Conservation (phyloP, 169 alveolate species). For the Ichthyophthirius multifiliis region DNA sequence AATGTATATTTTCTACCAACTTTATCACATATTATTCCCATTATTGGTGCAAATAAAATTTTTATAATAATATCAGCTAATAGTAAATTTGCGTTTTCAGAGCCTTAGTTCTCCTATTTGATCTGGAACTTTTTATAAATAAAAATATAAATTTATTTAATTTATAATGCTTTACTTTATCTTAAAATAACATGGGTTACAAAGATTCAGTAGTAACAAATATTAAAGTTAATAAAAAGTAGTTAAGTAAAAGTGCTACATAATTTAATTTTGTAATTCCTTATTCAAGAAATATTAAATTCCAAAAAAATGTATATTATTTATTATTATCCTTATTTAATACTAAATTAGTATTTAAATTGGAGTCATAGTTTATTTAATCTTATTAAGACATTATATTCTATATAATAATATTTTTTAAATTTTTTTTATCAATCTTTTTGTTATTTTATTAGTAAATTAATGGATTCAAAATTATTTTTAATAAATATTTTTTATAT, state of each 20-base stretch:
- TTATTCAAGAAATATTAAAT: neutral
- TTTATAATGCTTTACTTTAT: neutral
- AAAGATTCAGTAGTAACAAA: conserved; percentile 10
- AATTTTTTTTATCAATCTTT: too few species aligned
- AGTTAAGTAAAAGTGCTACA: neutral
- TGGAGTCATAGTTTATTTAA: too few species aligned
- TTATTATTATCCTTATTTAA: too few species aligned
- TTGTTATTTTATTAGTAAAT: too few species aligned
- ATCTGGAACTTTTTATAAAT: neutral
- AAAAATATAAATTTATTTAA: neutral
- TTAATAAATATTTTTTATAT: too few species aligned
- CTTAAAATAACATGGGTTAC: neutral
- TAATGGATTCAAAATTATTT: too few species aligned
- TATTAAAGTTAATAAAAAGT: neutral
- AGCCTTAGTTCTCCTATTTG: neutral
- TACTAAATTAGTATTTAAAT: too few species aligned
- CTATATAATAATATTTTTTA: too few species aligned
- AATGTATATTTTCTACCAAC: conserved; percentile 30
- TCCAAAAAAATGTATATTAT: too few species aligned
- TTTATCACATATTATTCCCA: conserved; percentile 37
- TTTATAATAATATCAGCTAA: conserved; percentile 28
- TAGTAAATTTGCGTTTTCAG: conserved; percentile 25
- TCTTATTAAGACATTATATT: too few species aligned
- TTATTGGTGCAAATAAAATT: conserved; percentile 38
- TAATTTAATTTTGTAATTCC: neutral